phyloP scores from a whole-genome alignment of 1,139 yeast species.

The Pichia sp. region DNA sequence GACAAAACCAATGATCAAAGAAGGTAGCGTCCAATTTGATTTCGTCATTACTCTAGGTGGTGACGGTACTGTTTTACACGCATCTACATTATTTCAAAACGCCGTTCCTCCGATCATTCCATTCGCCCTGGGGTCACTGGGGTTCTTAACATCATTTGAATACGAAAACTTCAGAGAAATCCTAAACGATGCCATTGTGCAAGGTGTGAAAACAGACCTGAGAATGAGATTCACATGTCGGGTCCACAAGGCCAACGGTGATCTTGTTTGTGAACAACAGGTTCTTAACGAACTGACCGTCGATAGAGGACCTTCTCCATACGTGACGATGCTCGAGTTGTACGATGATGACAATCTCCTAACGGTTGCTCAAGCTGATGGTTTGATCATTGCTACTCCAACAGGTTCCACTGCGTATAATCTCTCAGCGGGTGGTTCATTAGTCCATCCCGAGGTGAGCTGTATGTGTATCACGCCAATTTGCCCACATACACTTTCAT shows the following conservation, averaged over 20 bases:
- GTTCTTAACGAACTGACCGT: constrained; percentile 82
- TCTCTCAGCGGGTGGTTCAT: constrained; percentile 85
- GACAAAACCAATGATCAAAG: constrained; percentile 56
- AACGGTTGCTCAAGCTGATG: constrained; percentile 91
- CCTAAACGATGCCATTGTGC: constrained; percentile 54
- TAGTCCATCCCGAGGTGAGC: constrained; percentile 87
- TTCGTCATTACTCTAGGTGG: constrained; percentile 83
- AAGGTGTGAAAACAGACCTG: constrained; percentile 74
- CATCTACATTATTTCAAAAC: constrained; percentile 72
- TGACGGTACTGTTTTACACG: constrained; percentile 86
- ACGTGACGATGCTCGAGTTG: constrained; percentile 76
- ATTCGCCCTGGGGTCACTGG: constrained; percentile 77
- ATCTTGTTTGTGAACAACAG: constrained; percentile 67
- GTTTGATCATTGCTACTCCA: constrained; percentile 84
- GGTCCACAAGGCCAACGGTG: constrained; percentile 48
- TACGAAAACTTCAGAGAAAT: constrained; percentile 65
- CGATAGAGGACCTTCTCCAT: constrained; percentile 89
- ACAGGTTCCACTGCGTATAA: constrained; percentile 94
- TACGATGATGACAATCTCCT: constrained; percentile 79
- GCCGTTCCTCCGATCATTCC: constrained; percentile 89
- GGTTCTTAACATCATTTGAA: constrained; percentile 76
- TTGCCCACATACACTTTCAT: constrained; percentile 88
- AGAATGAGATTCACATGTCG: constrained; percentile 82
- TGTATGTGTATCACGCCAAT: constrained; percentile 90
- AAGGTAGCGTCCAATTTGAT: constrained; percentile 64